Conservation (phyloP, 2,329 filamentous ascomycete species). For the Emericellopsis atlantica region DNA sequence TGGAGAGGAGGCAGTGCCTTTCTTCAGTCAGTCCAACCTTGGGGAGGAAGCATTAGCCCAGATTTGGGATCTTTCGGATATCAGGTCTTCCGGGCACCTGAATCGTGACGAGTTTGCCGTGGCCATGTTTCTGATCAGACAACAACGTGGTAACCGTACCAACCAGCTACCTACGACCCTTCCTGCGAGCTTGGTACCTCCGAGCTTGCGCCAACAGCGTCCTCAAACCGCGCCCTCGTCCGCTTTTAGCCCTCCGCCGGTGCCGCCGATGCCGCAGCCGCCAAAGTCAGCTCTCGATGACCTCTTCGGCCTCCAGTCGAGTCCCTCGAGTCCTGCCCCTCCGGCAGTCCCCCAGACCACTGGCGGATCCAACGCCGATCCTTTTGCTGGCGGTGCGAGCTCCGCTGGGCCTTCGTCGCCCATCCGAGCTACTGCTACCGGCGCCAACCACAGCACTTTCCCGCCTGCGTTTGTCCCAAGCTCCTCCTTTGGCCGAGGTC, state of each 20-base stretch:
- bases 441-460: conserved; percentile 23
- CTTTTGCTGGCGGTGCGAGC: conserved; percentile 42
- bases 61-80: conserved; percentile 95
- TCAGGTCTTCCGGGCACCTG: conserved; percentile 78
- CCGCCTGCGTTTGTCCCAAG: conserved; percentile 92
- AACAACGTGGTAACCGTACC: conserved; percentile 62
- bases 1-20: conserved; percentile 86
- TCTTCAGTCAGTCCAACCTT: conserved; percentile 85
- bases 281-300: conserved; percentile 84
- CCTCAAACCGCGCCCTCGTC: background rate
- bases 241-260: conserved; percentile 11
- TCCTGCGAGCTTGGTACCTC: conserved; percentile 72
- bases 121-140: conserved; percentile 91
- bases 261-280: conserved; percentile 19
- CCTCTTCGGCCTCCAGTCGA: conserved; percentile 80
- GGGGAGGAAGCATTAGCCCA: conserved; percentile 82
- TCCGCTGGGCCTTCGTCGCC: conserved; percentile 39
- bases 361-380: conserved; percentile 58
- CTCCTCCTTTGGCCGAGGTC: conserved; percentile 78
- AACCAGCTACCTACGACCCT: conserved; percentile 60
- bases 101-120: conserved; percentile 89
- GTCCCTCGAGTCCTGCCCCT: conserved; percentile 29
- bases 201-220: conserved; percentile 59
- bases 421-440: conserved; percentile 31
- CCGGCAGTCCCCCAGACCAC: conserved; percentile 53